A percentile compares a stretch with the other conserved stretches of the same genome.
Evolutionary conservation across 2,329 filamentous ascomycete species (phyloP).

Genomic region (Trichophyton mentagrophytes): DNA sequence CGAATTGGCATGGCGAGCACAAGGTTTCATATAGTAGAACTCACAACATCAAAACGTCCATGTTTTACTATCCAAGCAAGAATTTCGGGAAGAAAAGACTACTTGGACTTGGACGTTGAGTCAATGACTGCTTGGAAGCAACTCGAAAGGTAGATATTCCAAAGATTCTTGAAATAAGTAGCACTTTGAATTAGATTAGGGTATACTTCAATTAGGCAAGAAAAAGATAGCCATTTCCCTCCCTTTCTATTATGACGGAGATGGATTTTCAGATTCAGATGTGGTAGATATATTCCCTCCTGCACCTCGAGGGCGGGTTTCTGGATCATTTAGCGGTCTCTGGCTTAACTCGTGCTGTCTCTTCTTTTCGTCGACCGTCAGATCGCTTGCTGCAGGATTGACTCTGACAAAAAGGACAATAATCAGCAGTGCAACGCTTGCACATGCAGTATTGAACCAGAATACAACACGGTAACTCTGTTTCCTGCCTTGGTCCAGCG

Average conservation of each 20-base stretch:
- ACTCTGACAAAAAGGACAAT: slow-evolving; percentile 44
- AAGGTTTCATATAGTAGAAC: background rate
- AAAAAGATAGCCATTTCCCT: background rate
- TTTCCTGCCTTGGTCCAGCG: slow-evolving; percentile 32
- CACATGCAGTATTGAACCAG: slow-evolving; percentile 49
- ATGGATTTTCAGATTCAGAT: background rate
- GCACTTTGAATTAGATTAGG: background rate
- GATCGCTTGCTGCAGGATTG: slow-evolving; percentile 43
- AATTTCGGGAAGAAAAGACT: no score
- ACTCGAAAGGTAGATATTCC: background rate
- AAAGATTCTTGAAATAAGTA: background rate
- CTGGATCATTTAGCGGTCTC: background rate
- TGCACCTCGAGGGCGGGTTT: background rate
- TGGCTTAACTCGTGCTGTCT: background rate
- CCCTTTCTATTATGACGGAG: background rate
- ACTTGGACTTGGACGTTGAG: no score
- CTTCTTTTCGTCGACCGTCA: slow-evolving; percentile 45
- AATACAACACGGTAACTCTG: slow-evolving; percentile 53
- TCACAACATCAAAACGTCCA: no score
- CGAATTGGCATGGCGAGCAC: background rate
- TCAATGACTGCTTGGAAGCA: no score
- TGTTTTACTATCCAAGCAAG: no score
- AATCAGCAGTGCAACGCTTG: slow-evolving; percentile 40
- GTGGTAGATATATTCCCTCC: background rate
- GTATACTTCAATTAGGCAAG: background rate